phyloP scores from a whole-genome alignment of 768 basidiomycete species.

The Auricularia heimuer region DNA sequence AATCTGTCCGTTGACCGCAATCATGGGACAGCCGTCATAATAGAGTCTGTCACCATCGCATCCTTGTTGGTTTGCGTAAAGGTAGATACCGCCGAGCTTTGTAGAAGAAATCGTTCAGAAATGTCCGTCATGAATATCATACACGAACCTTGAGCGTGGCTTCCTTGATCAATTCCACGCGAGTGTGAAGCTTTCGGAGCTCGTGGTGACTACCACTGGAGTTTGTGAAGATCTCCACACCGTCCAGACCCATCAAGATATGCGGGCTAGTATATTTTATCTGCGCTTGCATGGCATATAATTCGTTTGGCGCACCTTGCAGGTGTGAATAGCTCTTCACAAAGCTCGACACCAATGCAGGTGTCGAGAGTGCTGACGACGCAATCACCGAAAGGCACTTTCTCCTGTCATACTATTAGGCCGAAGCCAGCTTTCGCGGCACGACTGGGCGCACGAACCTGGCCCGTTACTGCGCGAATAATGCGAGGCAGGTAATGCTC shows the following conservation, averaged over 20 bases:
- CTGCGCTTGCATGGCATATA: neutral
- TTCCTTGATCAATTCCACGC: conserved; percentile 92
- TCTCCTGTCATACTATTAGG: conserved; percentile 36
- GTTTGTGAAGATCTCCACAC: conserved; percentile 98
- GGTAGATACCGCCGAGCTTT: conserved; percentile 90
- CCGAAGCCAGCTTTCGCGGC: neutral
- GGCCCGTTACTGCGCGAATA: conserved; percentile 78
- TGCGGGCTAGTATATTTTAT: conserved; percentile 57
- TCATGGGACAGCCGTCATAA: conserved; percentile 96
- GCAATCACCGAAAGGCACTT: conserved; percentile 93
- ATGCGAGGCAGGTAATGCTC: conserved; percentile 88
- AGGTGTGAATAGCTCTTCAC: conserved; percentile 96
- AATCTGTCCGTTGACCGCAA: conserved; percentile 86
- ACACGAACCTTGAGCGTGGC: conserved; percentile 78
- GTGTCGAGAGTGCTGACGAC: conserved; percentile 90
- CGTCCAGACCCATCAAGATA: conserved; percentile 95
- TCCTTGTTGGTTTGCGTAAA: conserved; percentile 98
- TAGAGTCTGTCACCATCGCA: conserved; percentile 97
- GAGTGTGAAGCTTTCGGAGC: conserved; percentile 84
- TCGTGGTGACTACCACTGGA: conserved; percentile 98
- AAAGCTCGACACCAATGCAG: conserved; percentile 92
- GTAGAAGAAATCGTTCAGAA: too few species aligned
- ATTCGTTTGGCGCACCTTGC: conserved; percentile 52
- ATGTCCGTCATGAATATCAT: too few species aligned
- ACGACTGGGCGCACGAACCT: conserved; percentile 37